phyloP scores from a whole-genome alignment of 495 filamentous ascomycete species.

The Podospora tetraspora region DNA sequence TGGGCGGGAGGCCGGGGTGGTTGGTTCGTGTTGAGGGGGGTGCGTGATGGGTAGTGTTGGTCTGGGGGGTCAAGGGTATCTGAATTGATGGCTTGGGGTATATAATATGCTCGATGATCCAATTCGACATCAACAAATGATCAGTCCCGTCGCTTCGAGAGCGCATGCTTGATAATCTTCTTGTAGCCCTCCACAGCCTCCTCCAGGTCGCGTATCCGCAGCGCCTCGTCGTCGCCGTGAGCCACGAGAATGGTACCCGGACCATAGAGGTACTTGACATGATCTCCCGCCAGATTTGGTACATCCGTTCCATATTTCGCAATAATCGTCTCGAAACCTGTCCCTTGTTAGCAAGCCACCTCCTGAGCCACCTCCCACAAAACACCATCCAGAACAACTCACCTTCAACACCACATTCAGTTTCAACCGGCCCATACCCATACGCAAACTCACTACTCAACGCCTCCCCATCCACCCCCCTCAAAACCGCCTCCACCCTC shows the following conservation, averaged over 20 bases:
- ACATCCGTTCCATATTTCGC: constrained; percentile 95
- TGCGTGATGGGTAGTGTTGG: neutral
- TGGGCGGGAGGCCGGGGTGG: constrained; percentile 16
- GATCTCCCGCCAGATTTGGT: constrained; percentile 63
- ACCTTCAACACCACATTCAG: constrained; percentile 74
- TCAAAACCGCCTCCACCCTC: constrained; percentile 55
- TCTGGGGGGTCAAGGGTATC: neutral
- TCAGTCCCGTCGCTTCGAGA: constrained; percentile 27
- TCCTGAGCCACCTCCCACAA: neutral
- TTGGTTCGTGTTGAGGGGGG: constrained; percentile 6
- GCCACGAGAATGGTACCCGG: constrained; percentile 86
- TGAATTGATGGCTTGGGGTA: neutral
- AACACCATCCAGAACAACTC: constrained; percentile 2
- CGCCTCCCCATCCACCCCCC: constrained; percentile 48
- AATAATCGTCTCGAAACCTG: constrained; percentile 68
- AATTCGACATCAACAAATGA: neutral
- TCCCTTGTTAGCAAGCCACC: neutral
- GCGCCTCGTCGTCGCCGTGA: constrained; percentile 76
- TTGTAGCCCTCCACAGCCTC: constrained; percentile 67
- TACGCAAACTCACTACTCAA: constrained; percentile 54
- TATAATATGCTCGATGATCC: neutral
- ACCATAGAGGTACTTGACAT: constrained; percentile 82
- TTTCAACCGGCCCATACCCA: constrained; percentile 69
- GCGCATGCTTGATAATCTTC: constrained; percentile 58
- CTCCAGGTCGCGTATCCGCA: constrained; percentile 64